Conservation (phyloP, 2,329 filamentous ascomycete species). For the Botryotinia convoluta region DNA sequence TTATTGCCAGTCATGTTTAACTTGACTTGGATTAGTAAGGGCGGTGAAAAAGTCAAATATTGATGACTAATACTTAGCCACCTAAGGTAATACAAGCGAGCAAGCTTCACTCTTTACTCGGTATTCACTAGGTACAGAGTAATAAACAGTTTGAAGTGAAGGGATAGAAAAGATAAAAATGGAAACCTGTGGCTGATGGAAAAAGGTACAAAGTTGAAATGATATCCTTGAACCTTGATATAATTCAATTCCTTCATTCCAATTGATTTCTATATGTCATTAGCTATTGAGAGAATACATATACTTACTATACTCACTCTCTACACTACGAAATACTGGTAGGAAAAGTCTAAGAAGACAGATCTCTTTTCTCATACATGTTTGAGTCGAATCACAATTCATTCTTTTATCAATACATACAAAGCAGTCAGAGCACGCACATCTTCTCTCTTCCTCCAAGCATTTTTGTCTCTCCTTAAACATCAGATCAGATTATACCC, state of each 20-base stretch:
- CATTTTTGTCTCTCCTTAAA: neutral
- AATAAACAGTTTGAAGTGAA: neutral
- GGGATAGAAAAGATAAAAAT: neutral
- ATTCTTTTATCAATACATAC: neutral
- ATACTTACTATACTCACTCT: no score
- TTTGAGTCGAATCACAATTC: neutral
- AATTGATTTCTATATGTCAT: neutral
- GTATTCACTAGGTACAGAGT: neutral
- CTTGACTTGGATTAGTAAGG: neutral
- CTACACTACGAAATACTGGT: neutral
- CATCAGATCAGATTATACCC: neutral
- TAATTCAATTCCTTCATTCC: neutral
- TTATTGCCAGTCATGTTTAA: conserved; percentile 13
- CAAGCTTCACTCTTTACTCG: neutral
- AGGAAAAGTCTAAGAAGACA: neutral
- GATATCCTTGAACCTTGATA: conserved; percentile 5
- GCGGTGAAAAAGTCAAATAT: neutral
- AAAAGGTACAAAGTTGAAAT: neutral
- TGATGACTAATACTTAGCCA: neutral
- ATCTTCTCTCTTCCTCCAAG: neutral
- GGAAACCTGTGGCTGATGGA: conserved; percentile 1
- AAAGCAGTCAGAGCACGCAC: neutral
- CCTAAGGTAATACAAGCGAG: no score
- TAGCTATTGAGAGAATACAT: neutral
- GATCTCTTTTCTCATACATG: neutral